phyloP scores from a whole-genome alignment of 2,329 filamentous ascomycete genomes.

The Pseudocercospora fuligena region DNA sequence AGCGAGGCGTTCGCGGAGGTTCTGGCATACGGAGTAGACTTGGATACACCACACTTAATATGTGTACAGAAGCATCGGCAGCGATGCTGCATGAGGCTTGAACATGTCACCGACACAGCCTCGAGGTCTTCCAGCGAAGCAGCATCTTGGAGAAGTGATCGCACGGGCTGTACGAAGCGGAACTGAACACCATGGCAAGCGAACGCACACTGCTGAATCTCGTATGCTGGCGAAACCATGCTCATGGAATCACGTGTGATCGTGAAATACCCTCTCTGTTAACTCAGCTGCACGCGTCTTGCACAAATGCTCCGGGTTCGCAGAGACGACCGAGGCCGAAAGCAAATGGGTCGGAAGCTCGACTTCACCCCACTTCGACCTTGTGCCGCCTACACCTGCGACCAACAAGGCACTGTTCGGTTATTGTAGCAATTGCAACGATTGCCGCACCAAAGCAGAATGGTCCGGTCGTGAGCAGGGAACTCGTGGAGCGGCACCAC shows the following conservation, averaged over 20 bases:
- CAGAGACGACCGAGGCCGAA: neutral
- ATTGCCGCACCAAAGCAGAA: constrained; percentile 3
- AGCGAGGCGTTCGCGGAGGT: constrained; percentile 1
- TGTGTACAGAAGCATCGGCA: neutral
- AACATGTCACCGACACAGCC: neutral
- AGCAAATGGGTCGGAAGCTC: neutral
- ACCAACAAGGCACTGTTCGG: neutral
- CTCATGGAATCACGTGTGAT: neutral
- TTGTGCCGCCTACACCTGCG: neutral
- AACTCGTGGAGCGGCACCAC: neutral
- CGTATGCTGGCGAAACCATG: too few species aligned
- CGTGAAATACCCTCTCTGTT: neutral
- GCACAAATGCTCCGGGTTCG: neutral
- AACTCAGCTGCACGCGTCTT: neutral
- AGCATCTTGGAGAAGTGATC: neutral
- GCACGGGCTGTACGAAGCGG: neutral
- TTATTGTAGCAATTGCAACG: neutral
- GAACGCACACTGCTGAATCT: neutral
- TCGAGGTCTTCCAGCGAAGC: neutral
- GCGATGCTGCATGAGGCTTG: neutral
- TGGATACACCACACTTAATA: neutral
- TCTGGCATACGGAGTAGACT: neutral
- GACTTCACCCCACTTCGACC: constrained; percentile 1
- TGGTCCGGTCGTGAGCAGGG: neutral
- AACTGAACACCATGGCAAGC: neutral